A percentile compares a stretch with the other conserved stretches of the same genome.
These are phyloP conservation scores for Paspalum vaginatum DNA, from an alignment of 176 grass and related monocot genomes.

Conservation along the genomic window DNA sequence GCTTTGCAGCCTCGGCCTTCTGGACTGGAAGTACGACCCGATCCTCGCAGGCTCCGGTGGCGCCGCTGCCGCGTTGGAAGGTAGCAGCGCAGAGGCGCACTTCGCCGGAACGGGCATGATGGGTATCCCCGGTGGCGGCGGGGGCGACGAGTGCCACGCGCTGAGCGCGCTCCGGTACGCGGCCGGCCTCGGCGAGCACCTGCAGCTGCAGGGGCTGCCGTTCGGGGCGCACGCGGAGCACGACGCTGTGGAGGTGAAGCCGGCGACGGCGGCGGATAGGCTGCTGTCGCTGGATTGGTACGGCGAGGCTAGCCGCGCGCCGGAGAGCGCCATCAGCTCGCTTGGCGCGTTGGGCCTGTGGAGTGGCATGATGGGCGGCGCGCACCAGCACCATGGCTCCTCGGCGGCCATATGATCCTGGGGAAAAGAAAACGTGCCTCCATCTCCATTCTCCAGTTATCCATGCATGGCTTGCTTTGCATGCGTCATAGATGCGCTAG, in stretches of 20 bases:
- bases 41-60: conserved; percentile 28
- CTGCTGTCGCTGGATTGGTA: conserved; percentile 78
- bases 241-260: conserved; percentile 52
- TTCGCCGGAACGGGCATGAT: conserved; percentile 46
- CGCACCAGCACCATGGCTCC: conserved; percentile 56
- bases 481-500: conserved; percentile 17
- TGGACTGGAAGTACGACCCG: conserved; percentile 66
- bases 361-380: conserved; percentile 64
- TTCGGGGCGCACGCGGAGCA: conserved; percentile 37
- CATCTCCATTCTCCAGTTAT: too few species aligned
- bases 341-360: conserved; percentile 58
- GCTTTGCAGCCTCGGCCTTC: conserved; percentile 45
- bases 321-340: conserved; percentile 55
- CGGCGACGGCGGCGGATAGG: conserved; percentile 34
- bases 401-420: conserved; percentile 57
- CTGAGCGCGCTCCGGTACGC: conserved; percentile 53
- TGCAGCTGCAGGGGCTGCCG: conserved; percentile 47
- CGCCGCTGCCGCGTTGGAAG: background rate
- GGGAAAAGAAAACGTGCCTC: background rate
- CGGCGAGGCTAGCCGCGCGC: conserved; percentile 54
- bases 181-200: conserved; percentile 48
- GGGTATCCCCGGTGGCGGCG: conserved; percentile 16
- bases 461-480: conserved; percentile 15
- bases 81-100: conserved; percentile 33
- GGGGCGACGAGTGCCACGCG: conserved; percentile 35